phyloP scores from a whole-genome alignment of 495 filamentous ascomycete species.

The Letharia lupina region DNA sequence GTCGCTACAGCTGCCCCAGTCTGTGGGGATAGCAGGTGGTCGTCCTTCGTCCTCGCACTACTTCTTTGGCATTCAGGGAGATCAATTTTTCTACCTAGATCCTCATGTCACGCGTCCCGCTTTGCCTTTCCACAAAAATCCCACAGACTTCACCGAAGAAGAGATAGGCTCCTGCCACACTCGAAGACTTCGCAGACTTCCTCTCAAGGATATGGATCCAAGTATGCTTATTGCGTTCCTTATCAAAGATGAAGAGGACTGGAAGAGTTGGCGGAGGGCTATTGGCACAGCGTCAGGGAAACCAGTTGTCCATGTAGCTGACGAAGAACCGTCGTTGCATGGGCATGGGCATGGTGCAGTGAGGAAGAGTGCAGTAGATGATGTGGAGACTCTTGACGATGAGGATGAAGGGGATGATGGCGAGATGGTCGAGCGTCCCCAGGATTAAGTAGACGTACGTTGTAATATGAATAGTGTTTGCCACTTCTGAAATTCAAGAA shows the following conservation, averaged over 20 bases:
- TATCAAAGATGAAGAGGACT: constrained; percentile 73
- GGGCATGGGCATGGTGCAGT: constrained; percentile 46
- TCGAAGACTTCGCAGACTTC: constrained; percentile 67
- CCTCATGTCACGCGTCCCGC: constrained; percentile 73
- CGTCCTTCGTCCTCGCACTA: constrained; percentile 94
- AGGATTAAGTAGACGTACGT: constrained; percentile 2
- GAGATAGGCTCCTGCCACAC: constrained; percentile 85
- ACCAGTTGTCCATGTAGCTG: constrained; percentile 71
- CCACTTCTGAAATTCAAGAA: not conserved
- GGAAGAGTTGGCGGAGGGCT: constrained; percentile 66
- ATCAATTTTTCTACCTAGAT: constrained; percentile 88
- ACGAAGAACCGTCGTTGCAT: constrained; percentile 49
- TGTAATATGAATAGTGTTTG: not conserved
- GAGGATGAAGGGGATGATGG: constrained; percentile 34
- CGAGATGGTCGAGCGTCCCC: constrained; percentile 21
- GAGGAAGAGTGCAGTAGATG: constrained; percentile 68
- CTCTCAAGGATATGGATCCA: constrained; percentile 90
- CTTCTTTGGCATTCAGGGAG: constrained; percentile 89
- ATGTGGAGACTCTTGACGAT: constrained; percentile 82
- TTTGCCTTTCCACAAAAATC: constrained; percentile 47
- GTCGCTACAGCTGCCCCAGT: constrained; percentile 74
- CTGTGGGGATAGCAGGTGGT: constrained; percentile 90
- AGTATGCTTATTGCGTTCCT: constrained; percentile 98
- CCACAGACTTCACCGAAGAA: constrained; percentile 51
- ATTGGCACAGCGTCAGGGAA: constrained; percentile 67